phyloP scores from a whole-genome alignment of 1,284 basidiomycete genomes.

The Athelia psychrophila region DNA sequence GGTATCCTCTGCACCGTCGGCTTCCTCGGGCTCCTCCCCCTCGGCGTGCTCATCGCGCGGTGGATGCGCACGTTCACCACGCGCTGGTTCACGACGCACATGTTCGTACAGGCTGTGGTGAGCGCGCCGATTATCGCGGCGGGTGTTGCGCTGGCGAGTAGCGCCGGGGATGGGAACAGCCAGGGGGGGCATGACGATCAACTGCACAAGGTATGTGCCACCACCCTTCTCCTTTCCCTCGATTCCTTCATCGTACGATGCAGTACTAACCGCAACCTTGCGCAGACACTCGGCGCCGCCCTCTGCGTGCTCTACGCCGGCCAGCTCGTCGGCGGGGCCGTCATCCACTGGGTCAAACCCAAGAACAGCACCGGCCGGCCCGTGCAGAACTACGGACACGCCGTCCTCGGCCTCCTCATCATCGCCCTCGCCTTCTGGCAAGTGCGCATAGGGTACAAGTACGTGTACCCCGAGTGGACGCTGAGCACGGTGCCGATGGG shows the following conservation, averaged over 20 bases:
- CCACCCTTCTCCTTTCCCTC: no score
- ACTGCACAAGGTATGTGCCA: slow-evolving; percentile 47
- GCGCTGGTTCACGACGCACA: slow-evolving; percentile 57
- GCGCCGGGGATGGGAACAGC: slow-evolving; percentile 38
- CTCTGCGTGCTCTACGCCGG: slow-evolving; percentile 59
- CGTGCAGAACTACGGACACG: slow-evolving; percentile 58
- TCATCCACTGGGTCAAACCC: slow-evolving; percentile 59
- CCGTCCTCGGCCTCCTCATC: slow-evolving; percentile 47
- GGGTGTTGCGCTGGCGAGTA: slow-evolving; percentile 49
- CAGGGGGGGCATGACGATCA: slow-evolving; percentile 34
- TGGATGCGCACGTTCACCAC: slow-evolving; percentile 51
- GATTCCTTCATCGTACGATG: no score
- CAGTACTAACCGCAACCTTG: no score
- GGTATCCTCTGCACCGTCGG: slow-evolving; percentile 49
- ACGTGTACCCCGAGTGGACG: slow-evolving; percentile 23
- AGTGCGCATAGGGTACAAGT: slow-evolving; percentile 44
- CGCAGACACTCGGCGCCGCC: slow-evolving; percentile 51
- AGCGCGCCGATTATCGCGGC: slow-evolving; percentile 47
- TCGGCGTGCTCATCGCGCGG: slow-evolving; percentile 56
- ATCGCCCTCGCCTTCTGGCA: slow-evolving; percentile 51
- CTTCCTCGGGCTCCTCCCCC: slow-evolving; percentile 57
- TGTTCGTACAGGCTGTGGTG: slow-evolving; percentile 43
- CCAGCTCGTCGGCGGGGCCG: slow-evolving; percentile 54
- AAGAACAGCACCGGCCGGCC: slow-evolving; percentile 36
- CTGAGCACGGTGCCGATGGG: no score